Percentiles rank a stretch among this genome's conserved stretches.
Conservation (phyloP, 1,284 basidiomycete species). For the Malassezia obtusa region DNA sequence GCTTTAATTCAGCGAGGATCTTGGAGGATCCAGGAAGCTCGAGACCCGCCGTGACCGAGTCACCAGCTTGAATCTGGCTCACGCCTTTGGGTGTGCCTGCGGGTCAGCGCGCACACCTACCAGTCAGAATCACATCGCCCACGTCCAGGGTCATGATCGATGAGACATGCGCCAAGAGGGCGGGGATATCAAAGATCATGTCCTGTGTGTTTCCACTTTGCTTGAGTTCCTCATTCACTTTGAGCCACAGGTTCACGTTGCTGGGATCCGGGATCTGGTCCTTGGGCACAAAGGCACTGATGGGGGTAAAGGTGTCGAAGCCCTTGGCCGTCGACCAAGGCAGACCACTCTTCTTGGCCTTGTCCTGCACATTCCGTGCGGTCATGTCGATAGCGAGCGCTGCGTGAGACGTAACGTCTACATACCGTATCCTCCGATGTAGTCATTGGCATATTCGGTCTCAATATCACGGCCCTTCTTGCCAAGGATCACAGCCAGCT, state of each 20-base stretch:
- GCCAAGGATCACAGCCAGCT: conserved; percentile 82
- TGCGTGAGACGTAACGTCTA: conserved; percentile 45
- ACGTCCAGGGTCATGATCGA: conserved; percentile 92
- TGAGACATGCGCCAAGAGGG: conserved; percentile 81
- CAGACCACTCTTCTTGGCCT: conserved; percentile 79
- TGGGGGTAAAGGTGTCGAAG: conserved; percentile 77
- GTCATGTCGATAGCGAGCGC: conserved; percentile 92
- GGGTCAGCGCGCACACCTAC: conserved; percentile 14
- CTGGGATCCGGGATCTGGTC: conserved; percentile 62
- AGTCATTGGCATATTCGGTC: conserved; percentile 60
- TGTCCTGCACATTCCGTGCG: conserved; percentile 85
- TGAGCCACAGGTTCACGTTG: conserved; percentile 65
- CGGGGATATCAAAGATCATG: conserved; percentile 88
- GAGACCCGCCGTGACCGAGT: conserved; percentile 69
- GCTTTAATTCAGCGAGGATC: conserved; percentile 6
- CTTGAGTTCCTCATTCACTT: conserved; percentile 72
- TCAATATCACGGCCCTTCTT: conserved; percentile 71
- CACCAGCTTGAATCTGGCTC: conserved; percentile 65
- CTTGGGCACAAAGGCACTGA: conserved; percentile 75
- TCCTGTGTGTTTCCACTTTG: conserved; percentile 75
- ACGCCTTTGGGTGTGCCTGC: conserved; percentile 79
- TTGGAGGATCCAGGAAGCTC: conserved; percentile 31
- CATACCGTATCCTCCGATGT: conserved; percentile 72
- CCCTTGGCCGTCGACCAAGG: conserved; percentile 90
- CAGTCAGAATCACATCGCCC: conserved; percentile 49